phyloP scores from a whole-genome alignment of 805 yeast genomes.

The Nakazawaea peltata region DNA sequence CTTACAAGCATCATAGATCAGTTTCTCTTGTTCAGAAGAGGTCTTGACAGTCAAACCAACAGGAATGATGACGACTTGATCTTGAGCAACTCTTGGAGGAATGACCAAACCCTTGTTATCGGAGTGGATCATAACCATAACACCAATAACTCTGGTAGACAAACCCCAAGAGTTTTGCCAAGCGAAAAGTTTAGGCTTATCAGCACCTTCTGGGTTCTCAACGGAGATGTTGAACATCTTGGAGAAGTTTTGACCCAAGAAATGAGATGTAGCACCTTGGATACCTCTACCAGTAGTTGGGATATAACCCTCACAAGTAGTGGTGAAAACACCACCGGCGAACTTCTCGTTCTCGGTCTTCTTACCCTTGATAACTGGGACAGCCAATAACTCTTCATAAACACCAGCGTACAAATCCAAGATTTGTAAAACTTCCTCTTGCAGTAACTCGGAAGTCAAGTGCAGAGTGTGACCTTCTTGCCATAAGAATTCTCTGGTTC shows the following conservation, averaged over 20 bases:
- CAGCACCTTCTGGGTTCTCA: constrained; percentile 88
- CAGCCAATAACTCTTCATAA: constrained; percentile 90
- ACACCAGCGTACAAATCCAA: constrained; percentile 79
- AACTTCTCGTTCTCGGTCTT: constrained; percentile 98
- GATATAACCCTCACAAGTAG: constrained; percentile 94
- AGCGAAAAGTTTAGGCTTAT: constrained; percentile 78
- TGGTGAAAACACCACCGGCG: constrained; percentile 95
- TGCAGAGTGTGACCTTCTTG: constrained; percentile 99
- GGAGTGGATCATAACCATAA: constrained; percentile 97
- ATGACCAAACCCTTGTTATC: constrained; percentile 97
- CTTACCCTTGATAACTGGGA: constrained; percentile 90
- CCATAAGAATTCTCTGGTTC: constrained; percentile 99
- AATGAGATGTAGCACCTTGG: constrained; percentile 98
- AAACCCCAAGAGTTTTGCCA: constrained; percentile 99
- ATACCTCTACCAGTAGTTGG: constrained; percentile 99
- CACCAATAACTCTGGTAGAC: constrained; percentile 98
- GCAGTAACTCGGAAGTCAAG: constrained; percentile 74
- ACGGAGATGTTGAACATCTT: constrained; percentile 96
- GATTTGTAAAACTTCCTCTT: constrained; percentile 76
- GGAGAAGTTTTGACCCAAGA: constrained; percentile 95
- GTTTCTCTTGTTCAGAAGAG: constrained; percentile 61
- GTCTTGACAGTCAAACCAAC: constrained; percentile 92
- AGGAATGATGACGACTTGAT: constrained; percentile 88
- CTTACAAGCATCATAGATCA: constrained; percentile 63
- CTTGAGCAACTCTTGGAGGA: constrained; percentile 95